Evolutionary conservation across 2,329 filamentous ascomycete genomes (phyloP).

Genomic region (Cordyceps militaris): DNA sequence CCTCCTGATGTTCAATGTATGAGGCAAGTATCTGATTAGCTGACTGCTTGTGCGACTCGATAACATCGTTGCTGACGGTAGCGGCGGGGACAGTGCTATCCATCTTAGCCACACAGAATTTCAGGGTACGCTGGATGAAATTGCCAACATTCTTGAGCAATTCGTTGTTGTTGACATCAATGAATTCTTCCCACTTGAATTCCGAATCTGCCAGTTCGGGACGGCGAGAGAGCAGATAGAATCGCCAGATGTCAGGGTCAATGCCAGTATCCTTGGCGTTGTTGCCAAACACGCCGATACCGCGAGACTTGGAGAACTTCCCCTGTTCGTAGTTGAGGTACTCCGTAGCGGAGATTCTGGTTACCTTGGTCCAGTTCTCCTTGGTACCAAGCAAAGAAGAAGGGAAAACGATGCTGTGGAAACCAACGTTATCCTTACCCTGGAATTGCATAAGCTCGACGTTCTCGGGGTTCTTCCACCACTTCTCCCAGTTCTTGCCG

Average conservation of each 20-base stretch:
- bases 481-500: conserved; percentile 74
- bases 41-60: conserved; percentile 50
- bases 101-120: conserved; percentile 71
- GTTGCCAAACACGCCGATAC: conserved; percentile 86
- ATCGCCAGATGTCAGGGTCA: conserved; percentile 82
- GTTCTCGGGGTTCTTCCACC: conserved; percentile 87
- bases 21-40: conserved; percentile 59
- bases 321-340: conserved; percentile 79
- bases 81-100: conserved; percentile 58
- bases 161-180: conserved; percentile 80
- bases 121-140: conserved; percentile 66
- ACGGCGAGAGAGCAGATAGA: conserved; percentile 78
- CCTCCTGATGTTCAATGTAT: conserved; percentile 63
- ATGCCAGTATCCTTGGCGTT: conserved; percentile 82
- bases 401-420: conserved; percentile 85
- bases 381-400: conserved; percentile 76
- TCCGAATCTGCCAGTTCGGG: conserved; percentile 83
- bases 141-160: conserved; percentile 72
- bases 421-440: conserved; percentile 64
- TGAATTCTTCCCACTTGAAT: conserved; percentile 82
- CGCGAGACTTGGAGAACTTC: conserved; percentile 89
- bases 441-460: conserved; percentile 92
- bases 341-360: conserved; percentile 84
- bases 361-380: conserved; percentile 82
- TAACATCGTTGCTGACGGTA: conserved; percentile 47